Evolutionary conservation across 23 red algal genomes (phyloP), one percentile per base, ranked within the genome.

Genomic region (Agarophyton chilense): DNA sequence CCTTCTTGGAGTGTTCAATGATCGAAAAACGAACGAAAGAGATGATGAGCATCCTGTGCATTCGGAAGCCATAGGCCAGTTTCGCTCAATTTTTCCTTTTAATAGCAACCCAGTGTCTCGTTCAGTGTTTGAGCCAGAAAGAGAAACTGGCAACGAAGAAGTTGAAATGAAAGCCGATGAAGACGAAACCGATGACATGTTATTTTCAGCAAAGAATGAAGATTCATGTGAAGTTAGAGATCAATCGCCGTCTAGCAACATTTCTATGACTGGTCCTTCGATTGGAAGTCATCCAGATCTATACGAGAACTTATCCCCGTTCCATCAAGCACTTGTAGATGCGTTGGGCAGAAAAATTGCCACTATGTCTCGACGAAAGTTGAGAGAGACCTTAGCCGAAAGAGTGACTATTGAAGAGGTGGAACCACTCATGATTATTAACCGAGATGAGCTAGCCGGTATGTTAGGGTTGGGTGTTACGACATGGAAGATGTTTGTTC

Each of bases 401-500:
- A 34, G 52, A 2, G 88, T 91, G 33, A 91, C 56, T 25, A 70
- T 91, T 28, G 75, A 82, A 44, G 88, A 91, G 18, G 74, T 91
- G n/a, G 88, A 91, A 36, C 88, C 88, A 9, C 76, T 91, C 32
- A 80, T 91, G 76, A 50, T 54, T n/a, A 56, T 91, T 14, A 91
- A 91, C 35, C 57, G 88, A 53, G 88, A 91, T 42, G 88, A 91
- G 35, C 62, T 91, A 21, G 88, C 88, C 1, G 74, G 74, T 21
- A 82, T 91, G 75, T 34, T 91, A 17, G 88, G 88, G 0, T 60
- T 91, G n/a, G 88, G 88, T 32, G 88, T 91, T 12, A 91, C 88
- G 2, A 91, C 88, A 21, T 91, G 88, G 88, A 91, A 91, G 61
- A 82, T 76, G 60, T 91, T 91, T 41, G 77, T 91, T 11, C 88